These are phyloP conservation scores for Fusarium brevicatenulatum DNA, from an alignment of 2,329 filamentous ascomycete genomes.

Conservation along the genomic window DNA sequence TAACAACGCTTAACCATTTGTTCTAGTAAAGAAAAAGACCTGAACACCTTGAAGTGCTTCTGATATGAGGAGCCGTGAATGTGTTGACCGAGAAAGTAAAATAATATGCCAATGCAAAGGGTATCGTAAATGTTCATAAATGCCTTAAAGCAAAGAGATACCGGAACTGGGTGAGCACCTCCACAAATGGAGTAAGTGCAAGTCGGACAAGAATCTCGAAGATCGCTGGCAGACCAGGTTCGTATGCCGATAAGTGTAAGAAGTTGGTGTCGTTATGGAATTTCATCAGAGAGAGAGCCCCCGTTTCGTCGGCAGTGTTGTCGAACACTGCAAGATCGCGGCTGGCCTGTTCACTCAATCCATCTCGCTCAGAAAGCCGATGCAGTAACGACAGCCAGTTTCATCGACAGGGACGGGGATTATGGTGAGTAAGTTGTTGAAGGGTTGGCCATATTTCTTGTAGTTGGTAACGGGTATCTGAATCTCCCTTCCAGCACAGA, in stretches of 20 bases:
- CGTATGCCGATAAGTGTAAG: not conserved
- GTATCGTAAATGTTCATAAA: conserved; percentile 37
- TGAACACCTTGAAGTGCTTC: conserved; percentile 38
- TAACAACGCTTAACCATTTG: conserved; percentile 7
- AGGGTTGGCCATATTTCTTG: conserved; percentile 79
- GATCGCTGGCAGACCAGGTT: not conserved
- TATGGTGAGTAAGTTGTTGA: conserved; percentile 87
- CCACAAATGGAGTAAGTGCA: not conserved
- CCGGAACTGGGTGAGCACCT: conserved; percentile 1
- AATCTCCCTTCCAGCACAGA: conserved; percentile 58
- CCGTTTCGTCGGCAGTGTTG: not conserved
- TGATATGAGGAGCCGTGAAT: not conserved
- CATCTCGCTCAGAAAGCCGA: conserved; percentile 83
- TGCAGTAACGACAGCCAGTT: conserved; percentile 74
- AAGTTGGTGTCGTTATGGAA: not conserved
- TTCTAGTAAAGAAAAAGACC: conserved; percentile 10
- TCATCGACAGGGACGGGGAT: conserved; percentile 79
- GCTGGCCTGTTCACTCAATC: conserved; percentile 43
- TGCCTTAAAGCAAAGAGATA: conserved; percentile 31
- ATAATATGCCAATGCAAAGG: conserved; percentile 16
- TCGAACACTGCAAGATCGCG: not conserved
- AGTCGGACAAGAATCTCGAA: not conserved
- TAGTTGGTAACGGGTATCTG: conserved; percentile 77
- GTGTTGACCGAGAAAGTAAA: not conserved
- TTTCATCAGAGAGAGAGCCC: not conserved